These are phyloP conservation scores for Penicillium taxi DNA, from an alignment of 495 filamentous ascomycete genomes.

Conservation along the genomic window DNA sequence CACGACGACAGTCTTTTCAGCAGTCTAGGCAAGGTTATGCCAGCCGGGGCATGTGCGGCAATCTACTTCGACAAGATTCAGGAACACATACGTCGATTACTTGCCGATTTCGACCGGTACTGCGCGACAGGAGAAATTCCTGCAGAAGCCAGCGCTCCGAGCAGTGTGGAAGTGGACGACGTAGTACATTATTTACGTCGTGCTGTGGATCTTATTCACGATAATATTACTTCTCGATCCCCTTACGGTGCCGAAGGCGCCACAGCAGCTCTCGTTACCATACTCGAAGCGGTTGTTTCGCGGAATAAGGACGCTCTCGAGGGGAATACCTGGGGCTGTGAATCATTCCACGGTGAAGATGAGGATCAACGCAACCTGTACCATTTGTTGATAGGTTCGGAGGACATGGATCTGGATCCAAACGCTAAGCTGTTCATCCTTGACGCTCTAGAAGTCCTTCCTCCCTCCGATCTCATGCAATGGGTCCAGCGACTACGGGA, in stretches of 20 bases:
- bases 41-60: conserved; percentile 36
- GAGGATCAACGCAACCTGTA: conserved; percentile 45
- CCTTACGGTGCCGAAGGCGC: conserved; percentile 34
- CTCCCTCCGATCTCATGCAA: conserved; percentile 25
- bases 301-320: conserved; percentile 42
- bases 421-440: conserved; percentile 35
- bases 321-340: conserved; percentile 32
- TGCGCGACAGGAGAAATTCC: conserved; percentile 27
- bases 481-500: conserved; percentile 26
- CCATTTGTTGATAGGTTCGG: conserved; percentile 38
- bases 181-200: conserved; percentile 29
- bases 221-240: conserved; percentile 28
- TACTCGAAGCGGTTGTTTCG: conserved; percentile 37
- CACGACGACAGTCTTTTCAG: conserved; percentile 39
- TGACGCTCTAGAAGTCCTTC: conserved; percentile 33
- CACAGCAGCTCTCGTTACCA: conserved; percentile 31
- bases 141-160: conserved; percentile 9
- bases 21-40: conserved; percentile 42
- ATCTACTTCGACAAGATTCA: conserved; percentile 43
- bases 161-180: conserved; percentile 21
- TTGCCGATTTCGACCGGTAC: conserved; percentile 39
- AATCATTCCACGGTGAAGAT: conserved; percentile 34
- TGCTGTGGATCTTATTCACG: conserved; percentile 28
- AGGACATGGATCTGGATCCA: conserved; percentile 23
- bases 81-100: conserved; percentile 26